Conservation (phyloP, 1,284 basidiomycete genomes). For the Microbotryum violaceum region DNA sequence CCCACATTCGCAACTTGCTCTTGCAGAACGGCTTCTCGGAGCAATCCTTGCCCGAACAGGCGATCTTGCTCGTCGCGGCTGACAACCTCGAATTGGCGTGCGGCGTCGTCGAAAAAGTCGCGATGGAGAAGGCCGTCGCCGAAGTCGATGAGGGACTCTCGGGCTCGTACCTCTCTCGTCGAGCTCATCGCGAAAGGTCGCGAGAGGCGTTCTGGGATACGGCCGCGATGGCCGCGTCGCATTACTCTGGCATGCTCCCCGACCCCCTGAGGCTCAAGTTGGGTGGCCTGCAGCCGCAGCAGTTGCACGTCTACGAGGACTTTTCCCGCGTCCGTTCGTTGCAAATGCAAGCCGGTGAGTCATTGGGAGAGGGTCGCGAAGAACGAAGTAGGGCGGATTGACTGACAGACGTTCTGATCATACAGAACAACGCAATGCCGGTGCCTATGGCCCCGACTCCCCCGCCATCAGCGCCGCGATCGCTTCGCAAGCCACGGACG, state of each 20-base stretch:
- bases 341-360: slow-evolving; percentile 10
- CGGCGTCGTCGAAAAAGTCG: slow-evolving; percentile 90
- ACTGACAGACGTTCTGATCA: neutral
- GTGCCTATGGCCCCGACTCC: slow-evolving; percentile 17
- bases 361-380: neutral
- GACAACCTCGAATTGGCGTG: slow-evolving; percentile 95
- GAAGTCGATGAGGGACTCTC: slow-evolving; percentile 90
- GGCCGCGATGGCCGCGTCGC: slow-evolving; percentile 55
- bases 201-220: slow-evolving; percentile 82
- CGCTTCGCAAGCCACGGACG: slow-evolving; percentile 9
- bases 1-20: slow-evolving; percentile 72
- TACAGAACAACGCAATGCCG: slow-evolving; percentile 22
- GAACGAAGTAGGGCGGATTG: neutral
- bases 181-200: slow-evolving; percentile 75
- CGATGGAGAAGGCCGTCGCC: slow-evolving; percentile 91
- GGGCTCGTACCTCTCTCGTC: slow-evolving; percentile 70
- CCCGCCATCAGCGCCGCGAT: slow-evolving; percentile 22
- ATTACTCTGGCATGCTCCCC: slow-evolving; percentile 72
- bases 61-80: slow-evolving; percentile 69
- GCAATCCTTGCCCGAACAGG: slow-evolving; percentile 48
- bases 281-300: slow-evolving; percentile 70
- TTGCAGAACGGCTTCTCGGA: slow-evolving; percentile 80
- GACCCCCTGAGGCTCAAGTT: slow-evolving; percentile 81
- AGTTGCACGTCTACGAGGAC: slow-evolving; percentile 90
- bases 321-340: slow-evolving; percentile 49